Base-by-base conservation (phyloP, 345 rosid species). In the Linum tenue region DNA sequence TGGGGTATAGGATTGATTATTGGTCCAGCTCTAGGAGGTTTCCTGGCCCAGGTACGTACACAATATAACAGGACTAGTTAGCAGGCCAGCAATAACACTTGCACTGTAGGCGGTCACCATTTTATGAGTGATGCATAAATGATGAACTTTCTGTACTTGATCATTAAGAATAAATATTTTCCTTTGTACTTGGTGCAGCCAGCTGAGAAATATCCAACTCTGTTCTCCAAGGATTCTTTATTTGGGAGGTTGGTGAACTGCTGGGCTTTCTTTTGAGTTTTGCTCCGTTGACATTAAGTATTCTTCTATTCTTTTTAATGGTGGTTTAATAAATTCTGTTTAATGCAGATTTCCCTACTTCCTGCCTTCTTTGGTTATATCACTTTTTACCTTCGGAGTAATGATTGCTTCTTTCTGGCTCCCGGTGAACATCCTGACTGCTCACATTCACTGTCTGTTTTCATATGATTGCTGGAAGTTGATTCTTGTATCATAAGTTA, bases 21-120 rank as follows among this genome's bases (percentile, higher is more conserved):
- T 39, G 97, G 97, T 64, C 97, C 92, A 35, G 97, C 95, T 50
- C 70, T 90, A 63, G 95, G 97, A 69, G 97, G 95, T 14, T 85
- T 83, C 76, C 84, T 90, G 58, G 90, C 97, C 41, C 91, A 82
- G 95, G 97, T 84, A 72, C 51, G 38, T 48, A 16, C 64, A 41
- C 39, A 59, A 7, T 48, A 22, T 22, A 22, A 22, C 14, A 48
- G 31, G 31, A 22, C 31, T 22, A 22, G 31, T 22, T 22, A 22
- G 31, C 31, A 22, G 31, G 31, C 9, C 50, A 7, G 6, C 50
- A 43, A 43, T 12, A 11, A 60, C 36, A 8, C 16, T 55, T 37
- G 31, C 31, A 22, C 31, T 22, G 31, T 22, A 22, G 31, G 1
- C 31, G 31, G 31, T 22, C 31, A 22, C 31, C 31, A 22, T 22